A percentile compares a stretch with the other conserved stretches of the same genome.
These are phyloP conservation scores for Pichia deserticola DNA, from an alignment of 805 yeast species.

Conservation along the genomic window DNA sequence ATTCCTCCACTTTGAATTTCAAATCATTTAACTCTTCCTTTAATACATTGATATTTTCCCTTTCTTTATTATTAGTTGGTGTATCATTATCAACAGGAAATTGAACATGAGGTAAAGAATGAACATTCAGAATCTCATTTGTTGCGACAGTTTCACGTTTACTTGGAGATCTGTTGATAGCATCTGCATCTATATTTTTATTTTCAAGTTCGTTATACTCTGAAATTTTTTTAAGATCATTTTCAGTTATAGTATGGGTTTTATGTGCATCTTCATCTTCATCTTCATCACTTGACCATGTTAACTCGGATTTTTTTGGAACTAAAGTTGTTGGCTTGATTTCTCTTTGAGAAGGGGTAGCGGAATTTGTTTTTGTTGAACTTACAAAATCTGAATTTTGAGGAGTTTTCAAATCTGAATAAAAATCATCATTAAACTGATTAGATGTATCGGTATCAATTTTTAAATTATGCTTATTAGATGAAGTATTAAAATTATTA, in stretches of 20 bases:
- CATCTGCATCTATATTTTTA: background rate
- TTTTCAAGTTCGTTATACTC: background rate
- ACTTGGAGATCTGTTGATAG: conserved; percentile 11
- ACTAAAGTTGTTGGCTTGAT: conserved; percentile 59
- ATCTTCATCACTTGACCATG: conserved; percentile 86
- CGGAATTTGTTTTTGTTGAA: conserved; percentile 1
- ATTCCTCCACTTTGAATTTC: background rate
- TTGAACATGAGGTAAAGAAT: conserved; percentile 8
- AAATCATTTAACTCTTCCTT: background rate
- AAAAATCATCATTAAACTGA: background rate
- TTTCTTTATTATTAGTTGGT: background rate
- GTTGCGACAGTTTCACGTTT: conserved; percentile 9
- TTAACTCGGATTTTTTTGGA: conserved; percentile 78
- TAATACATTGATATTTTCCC: background rate
- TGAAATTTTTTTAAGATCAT: background rate
- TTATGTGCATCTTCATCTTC: conserved; percentile 23
- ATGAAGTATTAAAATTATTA: background rate
- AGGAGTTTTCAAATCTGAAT: conserved; percentile 14
- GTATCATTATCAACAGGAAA: conserved; percentile 10
- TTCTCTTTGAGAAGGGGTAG: conserved; percentile 28
- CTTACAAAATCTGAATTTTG: background rate
- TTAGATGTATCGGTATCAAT: conserved; percentile 5
- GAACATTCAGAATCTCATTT: conserved; percentile 11
- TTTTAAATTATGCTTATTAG: background rate
- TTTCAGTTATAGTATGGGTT: background rate